Percentiles rank a stretch among this genome's conserved stretches.
phyloP scores from a whole-genome alignment of 2,329 filamentous ascomycete species.

The Paracorniculantispora psalliotae region DNA sequence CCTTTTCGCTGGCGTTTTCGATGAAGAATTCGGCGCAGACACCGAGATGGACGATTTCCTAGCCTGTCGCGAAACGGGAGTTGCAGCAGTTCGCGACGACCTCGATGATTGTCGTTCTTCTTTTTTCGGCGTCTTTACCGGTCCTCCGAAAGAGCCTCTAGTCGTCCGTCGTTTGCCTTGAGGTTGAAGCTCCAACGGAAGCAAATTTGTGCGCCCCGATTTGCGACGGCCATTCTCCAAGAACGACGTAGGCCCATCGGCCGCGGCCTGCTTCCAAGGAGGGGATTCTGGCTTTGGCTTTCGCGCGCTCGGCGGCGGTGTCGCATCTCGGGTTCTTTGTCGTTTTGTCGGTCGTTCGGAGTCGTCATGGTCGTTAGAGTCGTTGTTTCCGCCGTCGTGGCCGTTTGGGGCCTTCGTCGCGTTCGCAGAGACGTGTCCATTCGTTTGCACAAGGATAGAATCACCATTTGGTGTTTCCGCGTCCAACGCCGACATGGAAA shows the following conservation, averaged over 20 bases:
- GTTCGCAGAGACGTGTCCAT: constrained; percentile 19
- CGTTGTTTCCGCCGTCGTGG: constrained; percentile 1
- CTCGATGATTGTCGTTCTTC: constrained; percentile 16
- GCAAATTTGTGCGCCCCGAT: constrained; percentile 57
- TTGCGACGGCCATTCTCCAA: constrained; percentile 66
- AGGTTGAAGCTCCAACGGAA: constrained; percentile 49
- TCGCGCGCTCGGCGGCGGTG: constrained; percentile 36
- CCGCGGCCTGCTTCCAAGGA: constrained; percentile 84
- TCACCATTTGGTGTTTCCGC: not conserved
- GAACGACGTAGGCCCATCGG: constrained; percentile 84
- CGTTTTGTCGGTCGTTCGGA: constrained; percentile 58
- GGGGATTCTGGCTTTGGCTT: constrained; percentile 61
- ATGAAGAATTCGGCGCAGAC: constrained; percentile 19
- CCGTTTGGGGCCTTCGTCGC: constrained; percentile 22
- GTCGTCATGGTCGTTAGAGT: constrained; percentile 23
- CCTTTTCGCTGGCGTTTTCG: constrained; percentile 28
- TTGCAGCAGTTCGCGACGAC: constrained; percentile 21
- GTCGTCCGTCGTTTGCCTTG: constrained; percentile 48
- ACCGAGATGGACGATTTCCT: constrained; percentile 2
- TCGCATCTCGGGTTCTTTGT: constrained; percentile 52
- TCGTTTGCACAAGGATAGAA: constrained; percentile 6
- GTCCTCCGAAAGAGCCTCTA: constrained; percentile 34
- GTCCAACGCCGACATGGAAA: not conserved
- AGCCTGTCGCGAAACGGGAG: constrained; percentile 17
- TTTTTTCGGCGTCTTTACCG: constrained; percentile 29